Percentiles rank a stretch among this genome's conserved stretches.
phyloP scores from a whole-genome alignment of 768 basidiomycete genomes.

The Podaxis sp. region DNA sequence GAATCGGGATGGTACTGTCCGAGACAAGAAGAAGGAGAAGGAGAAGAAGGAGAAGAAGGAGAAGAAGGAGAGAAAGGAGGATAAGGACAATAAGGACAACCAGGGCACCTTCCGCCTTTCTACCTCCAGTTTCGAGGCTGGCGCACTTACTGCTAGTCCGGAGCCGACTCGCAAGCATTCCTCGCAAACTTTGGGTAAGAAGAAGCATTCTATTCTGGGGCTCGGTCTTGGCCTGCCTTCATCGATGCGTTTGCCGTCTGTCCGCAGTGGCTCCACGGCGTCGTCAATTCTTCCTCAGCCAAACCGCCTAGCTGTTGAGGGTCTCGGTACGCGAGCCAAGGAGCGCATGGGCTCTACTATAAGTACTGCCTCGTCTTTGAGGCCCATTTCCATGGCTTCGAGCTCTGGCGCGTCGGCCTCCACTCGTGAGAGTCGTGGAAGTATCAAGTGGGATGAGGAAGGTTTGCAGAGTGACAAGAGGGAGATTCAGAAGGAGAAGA shows the following conservation, averaged over 20 bases:
- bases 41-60: slow-evolving; percentile 24
- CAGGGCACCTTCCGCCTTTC: slow-evolving; percentile 45
- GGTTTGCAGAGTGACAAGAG: slow-evolving; percentile 30
- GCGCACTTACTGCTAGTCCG: slow-evolving; percentile 36
- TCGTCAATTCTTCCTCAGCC: slow-evolving; percentile 24
- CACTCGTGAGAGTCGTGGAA: slow-evolving; percentile 23
- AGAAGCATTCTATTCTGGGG: slow-evolving; percentile 63
- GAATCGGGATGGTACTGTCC: slow-evolving; percentile 27
- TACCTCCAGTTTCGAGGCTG: slow-evolving; percentile 67
- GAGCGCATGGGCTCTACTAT: slow-evolving; percentile 23
- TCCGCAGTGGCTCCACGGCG: slow-evolving; percentile 39
- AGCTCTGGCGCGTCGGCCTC: slow-evolving; percentile 28
- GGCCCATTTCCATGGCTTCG: slow-evolving; percentile 29
- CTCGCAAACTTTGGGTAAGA: slow-evolving; percentile 44
- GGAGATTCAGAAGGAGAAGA: slow-evolving; percentile 28
- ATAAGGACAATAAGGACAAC: slow-evolving; percentile 25
- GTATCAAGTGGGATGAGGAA: slow-evolving; percentile 34
- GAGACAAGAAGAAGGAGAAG: slow-evolving; percentile 22
- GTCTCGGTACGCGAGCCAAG: slow-evolving; percentile 21
- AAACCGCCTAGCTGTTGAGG: slow-evolving; percentile 37
- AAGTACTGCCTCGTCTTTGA: slow-evolving; percentile 37
- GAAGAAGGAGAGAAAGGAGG: slow-evolving; percentile 25
- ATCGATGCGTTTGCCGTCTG: slow-evolving; percentile 30
- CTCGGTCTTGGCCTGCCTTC: slow-evolving; percentile 52
- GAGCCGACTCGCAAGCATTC: slow-evolving; percentile 15